Evolutionary conservation across 1,284 basidiomycete genomes (phyloP).

Genomic region (Fistulinella cinereoalba): DNA sequence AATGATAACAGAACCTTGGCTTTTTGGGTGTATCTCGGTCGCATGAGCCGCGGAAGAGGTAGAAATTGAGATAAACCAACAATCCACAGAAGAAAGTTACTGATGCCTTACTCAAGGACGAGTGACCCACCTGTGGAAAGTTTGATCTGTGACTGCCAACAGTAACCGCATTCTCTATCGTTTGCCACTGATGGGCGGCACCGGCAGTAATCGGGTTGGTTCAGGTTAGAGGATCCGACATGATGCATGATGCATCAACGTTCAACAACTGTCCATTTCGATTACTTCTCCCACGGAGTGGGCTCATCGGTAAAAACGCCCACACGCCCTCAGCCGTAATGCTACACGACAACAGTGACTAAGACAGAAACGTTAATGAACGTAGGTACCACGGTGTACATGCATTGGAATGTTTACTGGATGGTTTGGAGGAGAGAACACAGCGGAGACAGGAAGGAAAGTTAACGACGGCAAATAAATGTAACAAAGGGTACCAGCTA

Average conservation of each 20-base stretch:
- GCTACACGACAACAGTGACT: slow-evolving; percentile 30
- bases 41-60: no score
- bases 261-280: no score
- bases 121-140: slow-evolving; percentile 16
- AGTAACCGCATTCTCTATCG: slow-evolving; percentile 1
- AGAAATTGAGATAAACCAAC: no score
- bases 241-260: no score
- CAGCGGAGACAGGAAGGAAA: slow-evolving; percentile 3
- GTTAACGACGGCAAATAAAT: slow-evolving; percentile 14
- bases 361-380: slow-evolving; percentile 27
- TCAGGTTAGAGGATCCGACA: no score
- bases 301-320: slow-evolving; percentile 4
- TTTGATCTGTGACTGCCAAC: slow-evolving; percentile 4
- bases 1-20: slow-evolving; percentile 1
- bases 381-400: slow-evolving; percentile 28
- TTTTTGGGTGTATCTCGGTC: no score
- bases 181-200: no score
- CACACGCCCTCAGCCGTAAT: slow-evolving; percentile 12
- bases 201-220: no score
- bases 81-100: background rate
- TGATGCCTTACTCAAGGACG: background rate
- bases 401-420: slow-evolving; percentile 21
- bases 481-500: slow-evolving; percentile 17
- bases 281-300: slow-evolving; percentile 10
- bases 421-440: slow-evolving; percentile 18